Evolutionary conservation across 1,139 yeast genomes (phyloP).

Genomic region (Geotrichum cucujoidarum): DNA sequence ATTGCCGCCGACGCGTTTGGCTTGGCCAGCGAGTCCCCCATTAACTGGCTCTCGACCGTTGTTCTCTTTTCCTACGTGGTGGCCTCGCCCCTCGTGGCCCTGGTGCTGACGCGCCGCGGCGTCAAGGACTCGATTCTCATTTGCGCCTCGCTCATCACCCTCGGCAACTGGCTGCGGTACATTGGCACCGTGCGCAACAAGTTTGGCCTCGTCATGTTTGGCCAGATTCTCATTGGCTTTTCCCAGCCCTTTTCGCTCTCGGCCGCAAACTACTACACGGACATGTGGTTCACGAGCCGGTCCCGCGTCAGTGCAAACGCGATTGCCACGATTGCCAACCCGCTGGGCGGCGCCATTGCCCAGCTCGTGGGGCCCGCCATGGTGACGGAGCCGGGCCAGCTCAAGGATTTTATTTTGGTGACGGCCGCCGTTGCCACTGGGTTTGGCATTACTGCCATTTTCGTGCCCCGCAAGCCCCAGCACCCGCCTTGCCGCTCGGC

Average conservation of each 20-base stretch:
- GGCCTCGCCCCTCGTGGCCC: conserved; percentile 32
- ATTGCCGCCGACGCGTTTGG: conserved; percentile 28
- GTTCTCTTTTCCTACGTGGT: conserved; percentile 34
- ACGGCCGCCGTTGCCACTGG: conserved; percentile 33
- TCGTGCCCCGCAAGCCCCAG: conserved; percentile 31
- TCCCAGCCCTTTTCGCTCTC: conserved; percentile 38
- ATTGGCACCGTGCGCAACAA: conserved; percentile 30
- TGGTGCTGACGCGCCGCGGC: conserved; percentile 24
- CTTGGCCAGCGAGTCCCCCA: conserved; percentile 31
- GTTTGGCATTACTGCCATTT: conserved; percentile 24
- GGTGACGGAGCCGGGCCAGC: conserved; percentile 27
- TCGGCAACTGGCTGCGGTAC: conserved; percentile 36
- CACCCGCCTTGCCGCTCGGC: conserved; percentile 37
- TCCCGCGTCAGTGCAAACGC: conserved; percentile 39
- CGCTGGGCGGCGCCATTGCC: conserved; percentile 40
- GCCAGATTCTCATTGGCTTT: conserved; percentile 37
- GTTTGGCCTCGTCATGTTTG: conserved; percentile 35
- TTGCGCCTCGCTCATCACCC: conserved; percentile 29
- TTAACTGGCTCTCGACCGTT: conserved; percentile 38
- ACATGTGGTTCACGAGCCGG: conserved; percentile 36
- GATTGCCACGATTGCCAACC: conserved; percentile 37
- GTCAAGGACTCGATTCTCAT: conserved; percentile 28
- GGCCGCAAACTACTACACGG: conserved; percentile 36
- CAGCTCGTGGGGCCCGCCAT: conserved; percentile 37
- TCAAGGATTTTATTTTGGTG: conserved; percentile 31